Evolutionary conservation across 2,329 filamentous ascomycete genomes (phyloP).

Genomic region (Penicillium griseofulvum): DNA sequence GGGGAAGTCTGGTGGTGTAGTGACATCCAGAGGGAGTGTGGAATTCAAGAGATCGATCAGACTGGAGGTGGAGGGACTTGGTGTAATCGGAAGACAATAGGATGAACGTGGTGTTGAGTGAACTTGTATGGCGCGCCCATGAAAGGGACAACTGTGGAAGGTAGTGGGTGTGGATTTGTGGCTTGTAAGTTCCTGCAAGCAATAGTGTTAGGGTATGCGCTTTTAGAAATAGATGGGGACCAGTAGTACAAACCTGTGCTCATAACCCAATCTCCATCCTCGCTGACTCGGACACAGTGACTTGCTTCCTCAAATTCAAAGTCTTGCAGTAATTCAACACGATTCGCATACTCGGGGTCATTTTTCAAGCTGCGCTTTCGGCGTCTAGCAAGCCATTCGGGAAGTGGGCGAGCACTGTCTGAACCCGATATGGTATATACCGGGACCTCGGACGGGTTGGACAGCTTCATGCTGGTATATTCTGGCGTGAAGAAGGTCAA

Average conservation of each 20-base stretch:
- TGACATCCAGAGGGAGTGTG: slow-evolving; percentile 87
- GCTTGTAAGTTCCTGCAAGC: slow-evolving; percentile 61
- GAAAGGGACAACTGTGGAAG: slow-evolving; percentile 91
- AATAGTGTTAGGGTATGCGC: slow-evolving; percentile 14
- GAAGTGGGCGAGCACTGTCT: slow-evolving; percentile 79
- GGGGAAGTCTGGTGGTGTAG: slow-evolving; percentile 82
- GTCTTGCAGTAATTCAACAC: slow-evolving; percentile 91
- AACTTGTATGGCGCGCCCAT: slow-evolving; percentile 85
- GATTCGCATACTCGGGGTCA: slow-evolving; percentile 87
- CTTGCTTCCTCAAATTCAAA: slow-evolving; percentile 98
- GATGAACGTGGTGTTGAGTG: slow-evolving; percentile 86
- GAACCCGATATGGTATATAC: slow-evolving; percentile 96
- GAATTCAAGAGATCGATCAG: slow-evolving; percentile 86
- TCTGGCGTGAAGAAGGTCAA: slow-evolving; percentile 23
- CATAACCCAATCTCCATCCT: slow-evolving; percentile 97
- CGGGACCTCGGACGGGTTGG: slow-evolving; percentile 72
- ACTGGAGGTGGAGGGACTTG: slow-evolving; percentile 91
- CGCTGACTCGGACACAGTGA: slow-evolving; percentile 81
- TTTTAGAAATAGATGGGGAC: background rate
- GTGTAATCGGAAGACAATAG: slow-evolving; percentile 88
- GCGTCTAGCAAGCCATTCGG: slow-evolving; percentile 90
- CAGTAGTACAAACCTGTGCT: slow-evolving; percentile 65
- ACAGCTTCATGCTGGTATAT: slow-evolving; percentile 46
- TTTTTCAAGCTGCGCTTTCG: slow-evolving; percentile 89
- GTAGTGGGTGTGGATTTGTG: slow-evolving; percentile 94